These are phyloP conservation scores for Triticum turgidum DNA, from an alignment of 176 grass and related monocot species.

Conservation along the genomic window DNA sequence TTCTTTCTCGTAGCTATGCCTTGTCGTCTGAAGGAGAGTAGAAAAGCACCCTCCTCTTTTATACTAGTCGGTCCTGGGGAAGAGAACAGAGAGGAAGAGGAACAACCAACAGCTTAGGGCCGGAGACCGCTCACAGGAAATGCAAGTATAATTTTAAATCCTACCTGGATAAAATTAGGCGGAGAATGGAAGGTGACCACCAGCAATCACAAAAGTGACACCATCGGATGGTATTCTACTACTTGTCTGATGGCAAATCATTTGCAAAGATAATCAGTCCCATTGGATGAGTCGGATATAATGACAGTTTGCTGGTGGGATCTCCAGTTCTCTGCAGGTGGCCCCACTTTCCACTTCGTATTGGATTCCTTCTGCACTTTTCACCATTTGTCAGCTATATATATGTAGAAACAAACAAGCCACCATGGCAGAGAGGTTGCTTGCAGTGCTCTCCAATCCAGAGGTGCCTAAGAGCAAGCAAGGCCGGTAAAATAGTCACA, in stretches of 20 bases:
- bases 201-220: constrained; percentile 29
- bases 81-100: neutral
- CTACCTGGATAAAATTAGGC: constrained; percentile 26
- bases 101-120: neutral
- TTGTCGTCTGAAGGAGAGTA: constrained; percentile 24
- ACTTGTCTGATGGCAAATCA: constrained; percentile 15
- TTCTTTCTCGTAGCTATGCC: neutral
- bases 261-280: neutral
- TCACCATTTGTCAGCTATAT: neutral
- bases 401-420: constrained; percentile 2
- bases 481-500: neutral
- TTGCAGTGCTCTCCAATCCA: constrained; percentile 23
- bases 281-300: constrained; percentile 19
- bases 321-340: constrained; percentile 14
- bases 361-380: constrained; percentile 34
- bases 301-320: constrained; percentile 12
- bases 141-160: neutral
- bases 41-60: constrained; percentile 17
- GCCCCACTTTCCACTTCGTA: constrained; percentile 11
- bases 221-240: neutral
- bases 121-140: constrained; percentile 22
- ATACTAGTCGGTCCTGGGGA: constrained; percentile 15
- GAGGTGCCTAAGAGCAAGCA: neutral
- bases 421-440: constrained; percentile 14
- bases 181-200: constrained; percentile 17